Percentiles rank a stretch among this genome's conserved stretches.
These are phyloP conservation scores for Mycena vulgaris DNA, from an alignment of 768 basidiomycete species.

Conservation along the genomic window DNA sequence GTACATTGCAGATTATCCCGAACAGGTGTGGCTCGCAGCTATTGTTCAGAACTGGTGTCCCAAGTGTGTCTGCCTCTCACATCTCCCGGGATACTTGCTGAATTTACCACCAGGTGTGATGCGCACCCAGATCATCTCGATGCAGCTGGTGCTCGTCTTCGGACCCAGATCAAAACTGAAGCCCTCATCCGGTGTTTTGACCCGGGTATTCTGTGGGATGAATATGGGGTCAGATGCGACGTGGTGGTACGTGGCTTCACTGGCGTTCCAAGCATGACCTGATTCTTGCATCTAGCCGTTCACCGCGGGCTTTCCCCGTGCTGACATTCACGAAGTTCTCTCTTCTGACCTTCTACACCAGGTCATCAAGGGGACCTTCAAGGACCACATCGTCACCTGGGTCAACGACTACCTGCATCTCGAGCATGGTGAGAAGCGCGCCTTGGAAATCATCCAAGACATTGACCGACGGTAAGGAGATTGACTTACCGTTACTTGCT, in stretches of 20 bases:
- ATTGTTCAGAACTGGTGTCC: no score
- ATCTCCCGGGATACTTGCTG: no score
- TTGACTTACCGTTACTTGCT: no score
- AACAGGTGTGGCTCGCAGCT: no score
- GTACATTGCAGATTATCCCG: no score
- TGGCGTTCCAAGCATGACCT: not conserved
- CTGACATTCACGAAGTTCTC: not conserved
- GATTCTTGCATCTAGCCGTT: not conserved
- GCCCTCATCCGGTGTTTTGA: not conserved
- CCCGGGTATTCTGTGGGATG: not conserved
- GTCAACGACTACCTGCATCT: not conserved
- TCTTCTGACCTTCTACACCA: not conserved
- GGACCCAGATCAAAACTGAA: not conserved
- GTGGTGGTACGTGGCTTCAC: not conserved
- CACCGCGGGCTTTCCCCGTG: not conserved
- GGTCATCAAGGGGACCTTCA: not conserved
- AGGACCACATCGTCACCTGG: not conserved
- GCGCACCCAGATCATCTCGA: not conserved
- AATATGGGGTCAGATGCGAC: not conserved
- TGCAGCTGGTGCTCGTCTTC: not conserved
- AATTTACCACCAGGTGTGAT: conserved; percentile 5
- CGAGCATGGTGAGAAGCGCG: not conserved
- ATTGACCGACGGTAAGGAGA: not conserved
- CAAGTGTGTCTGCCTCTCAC: no score
- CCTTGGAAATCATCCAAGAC: not conserved